phyloP scores from a whole-genome alignment of 2,329 filamentous ascomycete genomes.

The Cercospora beticola region DNA sequence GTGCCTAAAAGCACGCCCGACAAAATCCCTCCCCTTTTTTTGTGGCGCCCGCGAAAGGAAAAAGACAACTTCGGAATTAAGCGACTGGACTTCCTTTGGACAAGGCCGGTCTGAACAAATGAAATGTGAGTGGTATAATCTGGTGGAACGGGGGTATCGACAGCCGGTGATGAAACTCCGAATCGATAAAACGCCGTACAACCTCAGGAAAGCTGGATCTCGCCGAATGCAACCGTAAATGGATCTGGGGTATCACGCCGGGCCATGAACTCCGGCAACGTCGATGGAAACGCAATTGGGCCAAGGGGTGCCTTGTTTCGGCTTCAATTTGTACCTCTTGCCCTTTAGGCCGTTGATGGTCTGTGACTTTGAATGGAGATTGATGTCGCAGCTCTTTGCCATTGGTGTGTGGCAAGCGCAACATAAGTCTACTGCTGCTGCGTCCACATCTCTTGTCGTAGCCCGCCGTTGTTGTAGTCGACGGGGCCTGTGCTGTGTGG shows the following conservation, averaged over 20 bases:
- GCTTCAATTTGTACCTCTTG: neutral
- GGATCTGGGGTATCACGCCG: conserved; percentile 30
- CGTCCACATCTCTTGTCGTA: conserved; percentile 54
- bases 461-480: conserved; percentile 57
- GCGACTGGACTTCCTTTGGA: conserved; percentile 18
- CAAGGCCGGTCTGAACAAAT: conserved; percentile 23
- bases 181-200: conserved; percentile 19
- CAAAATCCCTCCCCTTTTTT: conserved; percentile 12
- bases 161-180: conserved; percentile 17
- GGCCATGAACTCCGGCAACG: conserved; percentile 28
- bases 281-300: conserved; percentile 24
- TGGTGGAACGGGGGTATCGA: conserved; percentile 16
- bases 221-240: conserved; percentile 25
- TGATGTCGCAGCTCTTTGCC: neutral
- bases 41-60: conserved; percentile 13
- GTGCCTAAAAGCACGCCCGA: conserved; percentile 9
- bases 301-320: neutral
- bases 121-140: conserved; percentile 22
- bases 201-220: conserved; percentile 19
- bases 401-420: neutral
- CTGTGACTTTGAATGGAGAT: neutral
- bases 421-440: conserved; percentile 33
- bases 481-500: conserved; percentile 67
- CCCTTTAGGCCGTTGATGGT: neutral
- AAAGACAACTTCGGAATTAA: conserved; percentile 15